Percentiles rank a stretch among this genome's conserved stretches.
Evolutionary conservation across 2,329 filamentous ascomycete genomes (phyloP).

Genomic region (Microsporum audouinii): DNA sequence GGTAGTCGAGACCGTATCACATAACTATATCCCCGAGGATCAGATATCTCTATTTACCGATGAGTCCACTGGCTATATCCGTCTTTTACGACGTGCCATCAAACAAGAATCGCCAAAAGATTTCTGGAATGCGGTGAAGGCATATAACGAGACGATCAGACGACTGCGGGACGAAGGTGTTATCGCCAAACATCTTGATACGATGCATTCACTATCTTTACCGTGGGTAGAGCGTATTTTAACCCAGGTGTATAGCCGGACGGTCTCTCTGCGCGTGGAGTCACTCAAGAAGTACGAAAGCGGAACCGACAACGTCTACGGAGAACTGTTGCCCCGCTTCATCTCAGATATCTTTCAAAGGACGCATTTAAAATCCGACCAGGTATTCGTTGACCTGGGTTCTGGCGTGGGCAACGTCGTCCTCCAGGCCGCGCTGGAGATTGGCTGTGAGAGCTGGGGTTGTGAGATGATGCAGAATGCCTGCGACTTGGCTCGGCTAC

Average conservation of each 20-base stretch:
- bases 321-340: constrained; percentile 78
- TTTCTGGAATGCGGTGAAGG: constrained; percentile 60
- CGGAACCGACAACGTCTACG: constrained; percentile 87
- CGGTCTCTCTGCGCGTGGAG: constrained; percentile 80
- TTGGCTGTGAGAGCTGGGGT: constrained; percentile 89
- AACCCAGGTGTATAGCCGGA: constrained; percentile 79
- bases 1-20: constrained; percentile 57
- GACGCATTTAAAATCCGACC: constrained; percentile 64
- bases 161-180: constrained; percentile 57
- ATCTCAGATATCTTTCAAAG: constrained; percentile 70
- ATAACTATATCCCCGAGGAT: constrained; percentile 64
- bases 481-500: constrained; percentile 66
- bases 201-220: constrained; percentile 56
- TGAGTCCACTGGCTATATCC: constrained; percentile 60
- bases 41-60: constrained; percentile 58
- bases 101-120: constrained; percentile 56
- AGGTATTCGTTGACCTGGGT: constrained; percentile 87
- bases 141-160: constrained; percentile 64
- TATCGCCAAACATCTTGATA: constrained; percentile 60
- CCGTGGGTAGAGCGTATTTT: constrained; percentile 70
- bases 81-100: constrained; percentile 63
- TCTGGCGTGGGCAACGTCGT: constrained; percentile 95
- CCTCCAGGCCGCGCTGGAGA: constrained; percentile 81
- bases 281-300: constrained; percentile 74
- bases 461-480: constrained; percentile 94